phyloP scores from a whole-genome alignment of 2,329 filamentous ascomycete species.

The Macrophomina phaseolina region DNA sequence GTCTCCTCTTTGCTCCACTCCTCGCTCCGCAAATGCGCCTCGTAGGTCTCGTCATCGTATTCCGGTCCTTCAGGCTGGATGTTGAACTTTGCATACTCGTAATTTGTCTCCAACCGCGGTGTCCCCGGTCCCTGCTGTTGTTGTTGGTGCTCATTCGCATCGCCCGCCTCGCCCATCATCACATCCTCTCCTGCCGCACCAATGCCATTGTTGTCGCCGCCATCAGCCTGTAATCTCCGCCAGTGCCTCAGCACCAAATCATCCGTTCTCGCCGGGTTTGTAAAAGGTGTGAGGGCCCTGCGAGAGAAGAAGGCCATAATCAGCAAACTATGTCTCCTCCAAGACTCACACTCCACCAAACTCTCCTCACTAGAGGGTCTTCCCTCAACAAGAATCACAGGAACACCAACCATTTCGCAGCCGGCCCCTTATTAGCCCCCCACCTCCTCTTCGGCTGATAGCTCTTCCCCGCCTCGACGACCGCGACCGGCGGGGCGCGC shows the following conservation, averaged over 20 bases:
- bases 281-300: slow-evolving; percentile 62
- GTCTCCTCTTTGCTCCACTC: slow-evolving; percentile 95
- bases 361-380: neutral
- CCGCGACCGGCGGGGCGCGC: slow-evolving; percentile 47
- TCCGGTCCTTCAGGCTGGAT: slow-evolving; percentile 77
- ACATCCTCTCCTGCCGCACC: slow-evolving; percentile 40
- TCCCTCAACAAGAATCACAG: neutral
- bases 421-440: slow-evolving; percentile 43
- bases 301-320: neutral
- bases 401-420: slow-evolving; percentile 44
- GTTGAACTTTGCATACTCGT: slow-evolving; percentile 84
- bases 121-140: slow-evolving; percentile 25
- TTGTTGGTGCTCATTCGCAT: neutral
- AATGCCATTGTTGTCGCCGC: slow-evolving; percentile 30
- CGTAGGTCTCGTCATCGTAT: slow-evolving; percentile 89
- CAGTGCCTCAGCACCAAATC: slow-evolving; percentile 78
- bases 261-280: slow-evolving; percentile 77
- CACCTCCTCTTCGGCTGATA: slow-evolving; percentile 43
- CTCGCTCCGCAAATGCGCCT: slow-evolving; percentile 70
- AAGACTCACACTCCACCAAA: neutral
- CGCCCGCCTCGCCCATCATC: slow-evolving; percentile 39
- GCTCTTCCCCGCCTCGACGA: slow-evolving; percentile 48
- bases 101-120: slow-evolving; percentile 53
- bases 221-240: slow-evolving; percentile 64
- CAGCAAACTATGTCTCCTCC: neutral